Conservation (phyloP, 2,329 filamentous ascomycete genomes). For the Penicillium sp. region DNA sequence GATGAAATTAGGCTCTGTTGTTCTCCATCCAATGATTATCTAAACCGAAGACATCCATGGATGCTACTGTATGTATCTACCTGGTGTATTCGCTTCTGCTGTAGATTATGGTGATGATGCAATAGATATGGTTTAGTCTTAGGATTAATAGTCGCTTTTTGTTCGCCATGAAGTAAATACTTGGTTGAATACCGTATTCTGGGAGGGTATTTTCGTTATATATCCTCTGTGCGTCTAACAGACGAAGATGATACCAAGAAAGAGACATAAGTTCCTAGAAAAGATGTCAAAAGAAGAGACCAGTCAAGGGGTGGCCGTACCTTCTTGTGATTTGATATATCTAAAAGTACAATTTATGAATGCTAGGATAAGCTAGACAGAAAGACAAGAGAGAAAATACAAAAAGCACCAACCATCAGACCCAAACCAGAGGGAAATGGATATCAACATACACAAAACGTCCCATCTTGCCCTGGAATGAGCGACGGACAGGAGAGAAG, state of each 20-base stretch:
- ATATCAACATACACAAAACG: conserved; percentile 15
- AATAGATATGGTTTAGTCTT: not conserved
- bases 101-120: not conserved
- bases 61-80: not conserved
- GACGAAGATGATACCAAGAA: not conserved
- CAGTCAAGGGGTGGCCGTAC: conserved; percentile 4
- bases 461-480: conserved; percentile 6
- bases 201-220: too few relatives aligned
- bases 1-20: conserved; percentile 15
- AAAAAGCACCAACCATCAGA: conserved; percentile 15
- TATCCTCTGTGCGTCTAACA: too few relatives aligned
- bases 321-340: conserved; percentile 17
- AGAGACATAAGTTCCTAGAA: not conserved
- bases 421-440: conserved; percentile 11
- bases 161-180: not conserved
- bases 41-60: not conserved
- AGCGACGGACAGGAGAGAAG: not conserved
- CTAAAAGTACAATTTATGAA: conserved; percentile 31
- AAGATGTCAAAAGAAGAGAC: not conserved
- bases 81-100: not conserved
- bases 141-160: not conserved
- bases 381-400: conserved; percentile 14
- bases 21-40: not conserved
- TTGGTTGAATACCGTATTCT: not conserved
- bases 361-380: conserved; percentile 12